Conservation (phyloP, 2,329 filamentous ascomycete species). For the Monosporascus sp. region DNA sequence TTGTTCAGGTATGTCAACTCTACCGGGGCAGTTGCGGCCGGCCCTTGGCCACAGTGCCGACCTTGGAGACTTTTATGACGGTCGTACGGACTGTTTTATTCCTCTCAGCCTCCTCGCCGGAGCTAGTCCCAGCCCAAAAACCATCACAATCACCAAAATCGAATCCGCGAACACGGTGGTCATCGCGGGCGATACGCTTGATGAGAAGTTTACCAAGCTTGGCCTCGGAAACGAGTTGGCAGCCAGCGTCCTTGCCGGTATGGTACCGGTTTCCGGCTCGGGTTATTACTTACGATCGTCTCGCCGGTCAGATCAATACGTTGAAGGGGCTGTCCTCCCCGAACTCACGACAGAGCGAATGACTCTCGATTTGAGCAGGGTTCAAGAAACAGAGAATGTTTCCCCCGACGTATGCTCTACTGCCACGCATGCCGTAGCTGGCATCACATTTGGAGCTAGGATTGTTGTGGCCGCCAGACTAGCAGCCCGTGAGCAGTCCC, state of each 20-base stretch:
- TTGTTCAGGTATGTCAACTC: not conserved
- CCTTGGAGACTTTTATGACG: slow-evolving; percentile 4
- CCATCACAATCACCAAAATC: not conserved
- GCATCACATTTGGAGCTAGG: slow-evolving; percentile 1
- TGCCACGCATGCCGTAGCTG: slow-evolving; percentile 4
- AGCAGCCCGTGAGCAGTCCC: not conserved
- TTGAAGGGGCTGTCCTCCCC: slow-evolving; percentile 2
- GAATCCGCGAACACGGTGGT: not conserved
- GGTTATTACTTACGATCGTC: not conserved
- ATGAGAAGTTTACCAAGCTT: slow-evolving; percentile 1
- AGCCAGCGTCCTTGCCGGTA: slow-evolving; percentile 2
- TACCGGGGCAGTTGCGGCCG: not conserved
- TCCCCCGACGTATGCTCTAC: not conserved
- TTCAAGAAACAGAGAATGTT: not conserved
- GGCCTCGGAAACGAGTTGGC: slow-evolving; percentile 1
- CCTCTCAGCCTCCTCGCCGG: not conserved
- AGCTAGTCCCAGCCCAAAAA: not conserved
- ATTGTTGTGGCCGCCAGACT: not conserved
- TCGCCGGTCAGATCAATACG: not conserved
- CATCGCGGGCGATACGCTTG: not conserved
- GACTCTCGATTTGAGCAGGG: not conserved
- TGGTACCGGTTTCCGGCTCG: slow-evolving; percentile 1
- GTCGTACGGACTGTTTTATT: slow-evolving; percentile 1
- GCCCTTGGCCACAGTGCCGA: slow-evolving; percentile 3
- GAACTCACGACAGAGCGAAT: not conserved